Evolutionary conservation across 1,284 basidiomycete species (phyloP).

Genomic region (Ceratobasidium theobromae): DNA sequence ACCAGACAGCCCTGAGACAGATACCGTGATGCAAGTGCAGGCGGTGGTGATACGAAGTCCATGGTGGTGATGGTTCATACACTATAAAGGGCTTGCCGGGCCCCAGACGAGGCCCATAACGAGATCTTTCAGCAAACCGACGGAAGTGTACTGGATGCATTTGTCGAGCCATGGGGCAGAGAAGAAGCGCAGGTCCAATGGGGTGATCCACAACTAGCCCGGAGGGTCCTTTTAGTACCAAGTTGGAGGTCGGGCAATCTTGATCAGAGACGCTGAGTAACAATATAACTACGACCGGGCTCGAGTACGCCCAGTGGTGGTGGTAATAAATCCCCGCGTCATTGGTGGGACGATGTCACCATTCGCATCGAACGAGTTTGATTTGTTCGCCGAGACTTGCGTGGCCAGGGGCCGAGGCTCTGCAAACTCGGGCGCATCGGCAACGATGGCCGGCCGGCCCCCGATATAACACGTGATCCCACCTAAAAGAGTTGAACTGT

Average conservation of each 20-base stretch:
- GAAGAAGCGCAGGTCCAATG: background rate
- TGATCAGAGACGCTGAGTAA: too few relatives aligned
- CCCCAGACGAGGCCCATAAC: background rate
- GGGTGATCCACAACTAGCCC: background rate
- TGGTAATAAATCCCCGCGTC: background rate
- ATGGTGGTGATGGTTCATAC: background rate
- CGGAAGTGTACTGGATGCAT: background rate
- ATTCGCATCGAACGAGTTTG: background rate
- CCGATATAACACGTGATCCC: background rate
- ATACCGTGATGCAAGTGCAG: background rate
- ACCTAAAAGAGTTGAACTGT: background rate
- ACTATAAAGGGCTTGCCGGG: background rate
- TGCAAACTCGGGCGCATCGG: too few relatives aligned
- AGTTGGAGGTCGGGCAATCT: background rate
- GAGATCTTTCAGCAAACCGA: background rate
- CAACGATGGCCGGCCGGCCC: too few relatives aligned
- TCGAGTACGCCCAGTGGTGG: background rate
- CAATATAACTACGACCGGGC: too few relatives aligned
- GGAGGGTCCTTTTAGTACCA: background rate
- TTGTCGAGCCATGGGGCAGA: background rate
- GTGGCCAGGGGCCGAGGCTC: conserved; percentile 20
- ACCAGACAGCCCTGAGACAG: conserved; percentile 6
- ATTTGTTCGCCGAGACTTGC: conserved; percentile 16
- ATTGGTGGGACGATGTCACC: too few relatives aligned
- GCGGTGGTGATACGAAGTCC: background rate